Conservation (phyloP, 2,329 filamentous ascomycete genomes). For the Colletotrichum plurivorum region DNA sequence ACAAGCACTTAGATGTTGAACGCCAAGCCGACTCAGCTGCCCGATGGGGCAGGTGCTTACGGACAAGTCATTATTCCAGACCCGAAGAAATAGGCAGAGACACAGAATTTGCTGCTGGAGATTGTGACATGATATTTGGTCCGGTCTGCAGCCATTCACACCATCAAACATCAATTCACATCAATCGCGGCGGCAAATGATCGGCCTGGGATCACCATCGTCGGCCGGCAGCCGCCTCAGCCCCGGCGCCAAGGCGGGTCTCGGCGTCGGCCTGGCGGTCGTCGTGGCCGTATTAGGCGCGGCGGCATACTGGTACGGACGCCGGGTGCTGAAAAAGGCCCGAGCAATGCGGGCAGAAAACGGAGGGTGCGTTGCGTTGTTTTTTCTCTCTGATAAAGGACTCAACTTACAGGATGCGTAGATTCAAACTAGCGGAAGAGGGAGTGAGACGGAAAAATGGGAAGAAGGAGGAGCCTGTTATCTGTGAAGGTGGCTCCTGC, state of each 20-base stretch:
- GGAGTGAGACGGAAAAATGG: not conserved
- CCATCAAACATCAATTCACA: no score
- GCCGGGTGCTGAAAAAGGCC: not conserved
- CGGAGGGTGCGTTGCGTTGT: not conserved
- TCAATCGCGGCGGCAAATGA: not conserved
- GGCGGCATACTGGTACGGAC: constrained; percentile 14
- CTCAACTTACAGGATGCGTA: not conserved
- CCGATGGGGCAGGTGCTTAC: no score
- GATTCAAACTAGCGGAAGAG: not conserved
- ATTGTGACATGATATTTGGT: no score
- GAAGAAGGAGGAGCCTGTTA: not conserved
- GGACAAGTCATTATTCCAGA: no score
- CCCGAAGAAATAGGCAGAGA: no score
- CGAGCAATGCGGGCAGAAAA: not conserved
- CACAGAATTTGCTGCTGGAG: no score
- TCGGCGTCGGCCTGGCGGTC: constrained; percentile 28
- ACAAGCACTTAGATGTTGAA: no score
- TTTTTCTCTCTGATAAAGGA: no score
- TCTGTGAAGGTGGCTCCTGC: constrained; percentile 30
- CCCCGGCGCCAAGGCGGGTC: constrained; percentile 27
- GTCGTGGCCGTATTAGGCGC: constrained; percentile 16
- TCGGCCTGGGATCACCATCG: not conserved
- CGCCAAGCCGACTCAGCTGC: no score
- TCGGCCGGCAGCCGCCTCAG: constrained; percentile 11
- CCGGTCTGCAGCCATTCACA: no score